Evolutionary conservation across 169 alveolate genomes (phyloP), one percentile per base, ranked within the genome.

Genomic region (Babesia ovis): DNA sequence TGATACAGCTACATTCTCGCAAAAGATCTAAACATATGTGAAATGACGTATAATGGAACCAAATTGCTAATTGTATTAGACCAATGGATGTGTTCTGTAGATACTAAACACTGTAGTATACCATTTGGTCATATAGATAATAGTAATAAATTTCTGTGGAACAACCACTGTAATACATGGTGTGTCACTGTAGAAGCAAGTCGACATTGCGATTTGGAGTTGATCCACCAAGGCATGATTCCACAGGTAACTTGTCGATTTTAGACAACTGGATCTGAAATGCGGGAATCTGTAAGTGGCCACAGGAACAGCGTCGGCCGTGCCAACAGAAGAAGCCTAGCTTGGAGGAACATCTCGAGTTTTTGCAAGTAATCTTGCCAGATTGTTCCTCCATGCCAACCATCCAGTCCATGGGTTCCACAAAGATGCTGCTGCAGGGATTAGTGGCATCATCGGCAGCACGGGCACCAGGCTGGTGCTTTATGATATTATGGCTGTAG

Each of bases 381-480:
- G 51, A 32, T 25, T 67, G 89, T 3, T 51, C 31, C 22, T 81
- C 84, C 29, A 81, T 58, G 11, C 39, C 85, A 43, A 45, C 50
- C 89, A 81, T 81, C 89, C 89, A 81, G 59, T 59, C 82, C 89
- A 81, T 81, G 27, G 89, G 89, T 48, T 81, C 89, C 23, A 81
- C 71, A 45, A 81, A 81, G 22, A 72, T 37, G 56, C 85, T 71
- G 73, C 74, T 61, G 57, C 89, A 81, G 31, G 50, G 62, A 18
- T 58, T 71, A 37, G 37, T 20, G 20, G 9, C 34, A 22, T 27
- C 31, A 1, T 5, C 46, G 55, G 14, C 29, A 6, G 23, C 4
- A 20, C 27, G 23, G 2, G 22, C 53, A 0, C 31, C 72, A 41
- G 45, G n/a, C 12, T 50, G 68, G 67, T 81, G 89, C 3, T 16